These are phyloP conservation scores for Lactarius evosmus DNA, from an alignment of 768 basidiomycete genomes.

Conservation along the genomic window DNA sequence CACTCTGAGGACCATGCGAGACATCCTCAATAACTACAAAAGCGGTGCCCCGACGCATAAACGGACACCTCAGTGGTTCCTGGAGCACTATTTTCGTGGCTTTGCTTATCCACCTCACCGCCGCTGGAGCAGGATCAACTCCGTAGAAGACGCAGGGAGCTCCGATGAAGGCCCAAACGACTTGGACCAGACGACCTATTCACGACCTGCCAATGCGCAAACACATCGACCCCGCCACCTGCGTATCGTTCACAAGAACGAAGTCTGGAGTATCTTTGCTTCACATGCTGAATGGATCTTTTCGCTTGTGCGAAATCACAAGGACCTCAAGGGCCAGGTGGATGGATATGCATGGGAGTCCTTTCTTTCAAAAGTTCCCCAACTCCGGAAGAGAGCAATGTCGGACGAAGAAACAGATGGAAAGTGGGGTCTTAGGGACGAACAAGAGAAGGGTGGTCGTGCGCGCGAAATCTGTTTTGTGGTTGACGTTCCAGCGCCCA, in stretches of 20 bases:
- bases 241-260: slow-evolving; percentile 48
- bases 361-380: slow-evolving; percentile 36
- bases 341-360: slow-evolving; percentile 46
- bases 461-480: neutral
- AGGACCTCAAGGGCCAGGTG: slow-evolving; percentile 35
- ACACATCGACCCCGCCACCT: slow-evolving; percentile 40
- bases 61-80: slow-evolving; percentile 51
- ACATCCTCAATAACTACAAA: slow-evolving; percentile 41
- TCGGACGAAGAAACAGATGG: neutral
- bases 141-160: slow-evolving; percentile 28
- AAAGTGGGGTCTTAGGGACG: slow-evolving; percentile 8
- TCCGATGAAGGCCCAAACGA: slow-evolving; percentile 12
- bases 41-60: slow-evolving; percentile 33
- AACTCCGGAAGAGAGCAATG: neutral
- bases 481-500: neutral
- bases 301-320: slow-evolving; percentile 42
- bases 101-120: slow-evolving; percentile 31
- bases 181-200: neutral
- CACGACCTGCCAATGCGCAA: slow-evolving; percentile 9
- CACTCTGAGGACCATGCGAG: slow-evolving; percentile 44
- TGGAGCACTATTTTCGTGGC: slow-evolving; percentile 40
- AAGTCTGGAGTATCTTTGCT: slow-evolving; percentile 51
- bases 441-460: neutral
- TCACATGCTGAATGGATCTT: slow-evolving; percentile 56
- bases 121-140: slow-evolving; percentile 39